Conservation (phyloP, 2,329 filamentous ascomycete species). For the Phoma sp. region DNA sequence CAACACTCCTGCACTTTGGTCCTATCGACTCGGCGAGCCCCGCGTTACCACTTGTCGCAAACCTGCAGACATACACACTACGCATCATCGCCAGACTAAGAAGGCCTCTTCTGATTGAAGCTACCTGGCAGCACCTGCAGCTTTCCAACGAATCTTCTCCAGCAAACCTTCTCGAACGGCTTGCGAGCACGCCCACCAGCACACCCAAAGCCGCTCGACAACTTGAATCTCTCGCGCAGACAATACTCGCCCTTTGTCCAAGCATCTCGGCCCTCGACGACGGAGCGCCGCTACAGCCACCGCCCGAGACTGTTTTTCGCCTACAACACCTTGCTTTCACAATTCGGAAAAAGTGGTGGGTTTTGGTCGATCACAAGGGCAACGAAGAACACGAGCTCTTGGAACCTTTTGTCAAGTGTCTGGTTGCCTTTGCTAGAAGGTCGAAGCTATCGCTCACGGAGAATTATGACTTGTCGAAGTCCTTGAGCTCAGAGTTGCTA, state of each 20-base stretch:
- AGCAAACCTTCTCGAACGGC: constrained; percentile 60
- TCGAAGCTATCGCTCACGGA: constrained; percentile 43
- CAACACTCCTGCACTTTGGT: constrained; percentile 69
- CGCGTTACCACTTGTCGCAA: constrained; percentile 63
- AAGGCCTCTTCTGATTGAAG: constrained; percentile 66
- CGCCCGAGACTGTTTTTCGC: constrained; percentile 64
- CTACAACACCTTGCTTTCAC: constrained; percentile 70
- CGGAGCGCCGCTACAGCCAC: constrained; percentile 62
- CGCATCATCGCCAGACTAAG: constrained; percentile 67
- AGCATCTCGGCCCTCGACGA: constrained; percentile 71
- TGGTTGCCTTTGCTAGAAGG: constrained; percentile 67
- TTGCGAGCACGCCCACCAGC: constrained; percentile 56
- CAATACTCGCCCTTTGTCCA: constrained; percentile 69
- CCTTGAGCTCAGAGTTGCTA: constrained; percentile 24
- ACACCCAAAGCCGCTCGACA: constrained; percentile 67
- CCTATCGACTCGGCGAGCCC: constrained; percentile 42
- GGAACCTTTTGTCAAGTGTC: constrained; percentile 68
- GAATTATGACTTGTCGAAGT: constrained; percentile 51
- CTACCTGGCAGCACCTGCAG: constrained; percentile 62
- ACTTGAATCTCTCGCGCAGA: constrained; percentile 70
- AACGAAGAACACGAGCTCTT: constrained; percentile 69
- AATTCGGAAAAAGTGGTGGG: constrained; percentile 70
- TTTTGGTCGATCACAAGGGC: constrained; percentile 64
- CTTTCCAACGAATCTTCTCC: constrained; percentile 63
- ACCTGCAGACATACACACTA: constrained; percentile 69